A percentile compares a stretch with the other conserved stretches of the same genome.
Evolutionary conservation across 1,284 basidiomycete species (phyloP).

Genomic region (Fomes fomentarius): DNA sequence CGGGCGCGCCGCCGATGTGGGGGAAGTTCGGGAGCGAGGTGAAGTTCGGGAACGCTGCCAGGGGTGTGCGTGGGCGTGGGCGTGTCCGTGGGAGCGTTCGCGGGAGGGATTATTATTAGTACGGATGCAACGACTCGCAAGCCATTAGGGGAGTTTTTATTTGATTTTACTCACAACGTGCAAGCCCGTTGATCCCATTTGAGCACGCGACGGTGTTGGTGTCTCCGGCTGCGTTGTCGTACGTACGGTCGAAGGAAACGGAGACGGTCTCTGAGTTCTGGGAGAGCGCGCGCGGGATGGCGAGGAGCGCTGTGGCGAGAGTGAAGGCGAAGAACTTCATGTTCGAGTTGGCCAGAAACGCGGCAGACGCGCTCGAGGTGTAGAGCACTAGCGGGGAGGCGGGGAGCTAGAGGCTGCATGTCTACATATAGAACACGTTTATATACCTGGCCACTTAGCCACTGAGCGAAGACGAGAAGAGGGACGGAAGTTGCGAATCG

Average conservation of each 20-base stretch:
- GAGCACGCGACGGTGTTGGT: conserved; percentile 51
- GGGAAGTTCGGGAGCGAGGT: conserved; percentile 52
- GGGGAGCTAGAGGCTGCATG: neutral
- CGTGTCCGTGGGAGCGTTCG: neutral
- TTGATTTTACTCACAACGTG: too few species aligned
- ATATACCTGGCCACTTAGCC: too few species aligned
- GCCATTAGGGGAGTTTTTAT: too few species aligned
- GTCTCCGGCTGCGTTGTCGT: conserved; percentile 40
- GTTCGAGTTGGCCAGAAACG: too few species aligned
- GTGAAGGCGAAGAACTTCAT: conserved; percentile 24
- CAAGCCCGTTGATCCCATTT: conserved; percentile 42
- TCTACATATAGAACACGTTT: neutral
- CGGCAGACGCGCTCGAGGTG: too few species aligned
- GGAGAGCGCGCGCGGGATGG: conserved; percentile 20
- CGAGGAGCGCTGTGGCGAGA: conserved; percentile 24
- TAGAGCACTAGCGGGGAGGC: too few species aligned
- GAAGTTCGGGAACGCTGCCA: conserved; percentile 47
- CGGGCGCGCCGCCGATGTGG: conserved; percentile 47
- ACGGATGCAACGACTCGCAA: too few species aligned
- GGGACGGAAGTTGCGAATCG: neutral
- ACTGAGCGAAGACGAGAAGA: neutral
- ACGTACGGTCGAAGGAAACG: conserved; percentile 45
- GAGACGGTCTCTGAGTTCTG: conserved; percentile 30
- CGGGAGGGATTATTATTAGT: too few species aligned
- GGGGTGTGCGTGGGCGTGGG: neutral